These are phyloP conservation scores for Stentor coeruleus DNA, from an alignment of 73 alveolate species.

Conservation along the genomic window DNA sequence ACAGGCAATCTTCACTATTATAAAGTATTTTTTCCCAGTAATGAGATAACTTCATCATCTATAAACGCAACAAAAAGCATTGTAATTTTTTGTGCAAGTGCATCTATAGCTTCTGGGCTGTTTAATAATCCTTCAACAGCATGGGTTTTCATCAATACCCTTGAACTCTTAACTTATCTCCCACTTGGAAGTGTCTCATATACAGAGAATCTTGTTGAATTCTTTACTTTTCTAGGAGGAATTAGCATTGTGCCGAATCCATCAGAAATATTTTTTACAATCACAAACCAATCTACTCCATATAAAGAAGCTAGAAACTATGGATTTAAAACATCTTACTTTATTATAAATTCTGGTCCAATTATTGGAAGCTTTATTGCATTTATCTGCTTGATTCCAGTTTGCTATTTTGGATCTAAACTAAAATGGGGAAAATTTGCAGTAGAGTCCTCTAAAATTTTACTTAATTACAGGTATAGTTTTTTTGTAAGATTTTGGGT, in stretches of 20 bases:
- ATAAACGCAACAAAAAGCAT: not conserved
- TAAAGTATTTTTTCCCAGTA: not conserved
- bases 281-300: not conserved
- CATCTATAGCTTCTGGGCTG: not conserved
- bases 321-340: not conserved
- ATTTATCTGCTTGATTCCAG: not conserved
- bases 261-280: not conserved
- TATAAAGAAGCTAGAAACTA: not conserved
- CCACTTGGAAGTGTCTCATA: not conserved
- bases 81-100: not conserved
- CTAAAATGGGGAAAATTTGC: not conserved
- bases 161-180: not conserved
- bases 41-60: not conserved
- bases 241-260: not conserved
- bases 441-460: not conserved
- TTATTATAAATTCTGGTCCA: not conserved
- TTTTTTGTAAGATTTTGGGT: constrained; percentile 10
- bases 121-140: not conserved
- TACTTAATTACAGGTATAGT: not conserved
- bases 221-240: not conserved
- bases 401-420: not conserved
- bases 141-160: not conserved
- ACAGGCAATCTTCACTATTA: not conserved
- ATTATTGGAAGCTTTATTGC: not conserved
- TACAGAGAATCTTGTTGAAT: not conserved